Evolutionary conservation across 495 filamentous ascomycete species (phyloP), one percentile per base, ranked within the genome.

Genomic region (Trichoderma virens): DNA sequence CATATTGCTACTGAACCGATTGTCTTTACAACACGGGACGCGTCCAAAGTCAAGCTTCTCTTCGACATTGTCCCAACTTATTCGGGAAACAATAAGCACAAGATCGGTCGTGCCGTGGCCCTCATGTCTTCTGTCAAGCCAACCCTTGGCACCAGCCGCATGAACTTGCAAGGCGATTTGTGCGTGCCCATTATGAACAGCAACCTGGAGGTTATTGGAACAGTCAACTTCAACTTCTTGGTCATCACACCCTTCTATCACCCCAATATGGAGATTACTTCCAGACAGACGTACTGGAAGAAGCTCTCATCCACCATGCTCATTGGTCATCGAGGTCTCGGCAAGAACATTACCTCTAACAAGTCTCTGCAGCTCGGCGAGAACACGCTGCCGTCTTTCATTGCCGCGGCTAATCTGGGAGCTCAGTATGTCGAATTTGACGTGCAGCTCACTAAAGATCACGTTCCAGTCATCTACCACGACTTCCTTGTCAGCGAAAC

Each of bases 61-160:
- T 98, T 98, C 68, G 94, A 98, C 70, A 91, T 98, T 63, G 87
- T 98, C 11, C 94, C 93, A n/a, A 98, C 95, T 2, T 97, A 98
- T 77, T 86, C 92, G 41, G 95, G 93, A n/a, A 87, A 87, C 20
- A 85, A 90, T 61, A 91, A 96, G 62, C 81, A 89, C 67, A 89
- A 95, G 67, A 84, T 98, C 41, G 94, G 93, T n/a, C 88, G 94
- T 18, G 94, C 86, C 32, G 94, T 97, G 31, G 94, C 94, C 0
- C 79, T 98, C 43, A 84, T 98, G 5, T 90, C 89, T 3, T 93
- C 85, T 65, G 83, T 98, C 64, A 93, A 90, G 63, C 89, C 89
- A 0, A 86, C 80, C 7, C 75, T 98, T 35, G 94, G 95, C 9
- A 83, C 86, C 25, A 78, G 78, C 67, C 85, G 91, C 25, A 93